These are phyloP conservation scores for Mycena amicta DNA, from an alignment of 768 basidiomycete genomes.

Conservation along the genomic window DNA sequence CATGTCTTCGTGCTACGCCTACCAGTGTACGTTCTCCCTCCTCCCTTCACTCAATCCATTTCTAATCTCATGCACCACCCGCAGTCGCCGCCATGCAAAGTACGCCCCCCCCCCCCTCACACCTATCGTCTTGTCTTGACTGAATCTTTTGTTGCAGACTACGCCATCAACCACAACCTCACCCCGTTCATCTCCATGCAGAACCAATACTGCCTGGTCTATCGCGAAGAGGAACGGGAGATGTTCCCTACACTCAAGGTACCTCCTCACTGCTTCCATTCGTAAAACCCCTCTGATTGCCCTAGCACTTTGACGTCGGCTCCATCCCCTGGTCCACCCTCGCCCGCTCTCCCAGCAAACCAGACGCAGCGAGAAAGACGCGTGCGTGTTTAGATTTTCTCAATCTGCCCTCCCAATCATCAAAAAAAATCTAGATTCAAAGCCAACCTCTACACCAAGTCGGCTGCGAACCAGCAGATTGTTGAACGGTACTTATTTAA, in stretches of 20 bases:
- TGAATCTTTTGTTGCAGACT: slow-evolving; percentile 53
- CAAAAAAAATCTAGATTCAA: no score
- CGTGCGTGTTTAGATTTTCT: no score
- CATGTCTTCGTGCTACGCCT: slow-evolving; percentile 58
- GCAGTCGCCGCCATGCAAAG: slow-evolving; percentile 63
- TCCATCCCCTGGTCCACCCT: slow-evolving; percentile 64
- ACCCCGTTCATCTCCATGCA: no score
- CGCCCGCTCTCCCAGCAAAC: no score
- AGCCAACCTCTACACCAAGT: slow-evolving; percentile 15
- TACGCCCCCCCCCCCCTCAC: slow-evolving; percentile 25
- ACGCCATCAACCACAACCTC: slow-evolving; percentile 58
- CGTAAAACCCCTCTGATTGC: no score
- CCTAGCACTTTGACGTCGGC: slow-evolving; percentile 55
- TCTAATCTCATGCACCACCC: background rate
- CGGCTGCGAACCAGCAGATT: slow-evolving; percentile 13
- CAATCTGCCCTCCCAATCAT: no score
- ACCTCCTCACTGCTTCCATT: background rate
- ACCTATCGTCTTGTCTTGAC: no score
- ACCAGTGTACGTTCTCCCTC: slow-evolving; percentile 45
- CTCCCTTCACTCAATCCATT: background rate
- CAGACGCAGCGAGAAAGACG: no score
- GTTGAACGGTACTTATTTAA: slow-evolving; percentile 5
- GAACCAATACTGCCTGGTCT: slow-evolving; percentile 62
- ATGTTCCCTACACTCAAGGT: slow-evolving; percentile 65
- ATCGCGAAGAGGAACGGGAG: slow-evolving; percentile 68